phyloP scores from a whole-genome alignment of 345 rosid genomes.

The Luvunga scandens region DNA sequence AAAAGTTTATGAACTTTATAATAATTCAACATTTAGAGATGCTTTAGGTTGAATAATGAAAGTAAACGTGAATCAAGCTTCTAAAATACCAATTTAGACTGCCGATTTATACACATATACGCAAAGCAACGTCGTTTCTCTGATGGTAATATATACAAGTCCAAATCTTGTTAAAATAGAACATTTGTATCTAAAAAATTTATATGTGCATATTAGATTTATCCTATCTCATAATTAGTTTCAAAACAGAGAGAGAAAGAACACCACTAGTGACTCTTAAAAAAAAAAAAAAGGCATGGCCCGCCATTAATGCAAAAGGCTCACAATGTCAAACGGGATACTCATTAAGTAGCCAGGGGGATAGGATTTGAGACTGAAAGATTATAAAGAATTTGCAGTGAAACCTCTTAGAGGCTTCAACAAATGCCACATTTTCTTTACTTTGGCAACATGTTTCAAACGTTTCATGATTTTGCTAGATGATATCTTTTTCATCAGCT shows the following conservation, averaged over 20 bases:
- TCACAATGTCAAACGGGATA: background rate
- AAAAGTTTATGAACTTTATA: too few species aligned
- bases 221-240: background rate
- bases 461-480: conserved; percentile 29
- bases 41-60: background rate
- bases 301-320: background rate
- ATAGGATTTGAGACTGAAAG: conserved; percentile 6
- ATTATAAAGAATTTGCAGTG: background rate
- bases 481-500: background rate
- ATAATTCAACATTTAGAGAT: background rate
- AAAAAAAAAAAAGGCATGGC: background rate
- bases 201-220: too few species aligned
- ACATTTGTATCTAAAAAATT: too few species aligned
- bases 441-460: conserved; percentile 23
- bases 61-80: background rate
- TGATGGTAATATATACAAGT: too few species aligned
- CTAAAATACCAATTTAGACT: too few species aligned
- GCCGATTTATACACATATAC: too few species aligned
- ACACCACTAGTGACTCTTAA: background rate
- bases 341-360: background rate
- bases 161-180: background rate
- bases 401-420: background rate
- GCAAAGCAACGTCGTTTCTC: too few species aligned
- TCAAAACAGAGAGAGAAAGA: background rate
- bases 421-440: conserved; percentile 17